phyloP scores from a whole-genome alignment of 352 stramenopile species.

The Phytophthora sp. region DNA sequence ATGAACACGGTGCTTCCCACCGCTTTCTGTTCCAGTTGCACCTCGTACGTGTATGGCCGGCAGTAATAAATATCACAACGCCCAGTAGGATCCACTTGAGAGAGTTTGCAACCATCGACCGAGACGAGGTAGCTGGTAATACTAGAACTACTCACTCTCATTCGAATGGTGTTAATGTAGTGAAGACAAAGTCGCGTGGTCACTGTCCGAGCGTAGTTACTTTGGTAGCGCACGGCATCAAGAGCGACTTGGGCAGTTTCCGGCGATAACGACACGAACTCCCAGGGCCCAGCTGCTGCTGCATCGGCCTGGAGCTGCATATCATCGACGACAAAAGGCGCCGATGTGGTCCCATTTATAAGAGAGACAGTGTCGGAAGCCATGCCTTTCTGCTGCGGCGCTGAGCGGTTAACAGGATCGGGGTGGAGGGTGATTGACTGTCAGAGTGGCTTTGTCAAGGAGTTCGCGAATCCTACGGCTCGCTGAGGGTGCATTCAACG shows the following conservation, averaged over 20 bases:
- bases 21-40: conserved; percentile 46
- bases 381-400: conserved; percentile 8
- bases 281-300: conserved; percentile 36
- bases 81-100: conserved; percentile 28
- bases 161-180: conserved; percentile 47
- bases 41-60: conserved; percentile 48
- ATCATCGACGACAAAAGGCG: neutral
- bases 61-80: conserved; percentile 54
- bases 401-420: neutral
- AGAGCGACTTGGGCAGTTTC: conserved; percentile 38
- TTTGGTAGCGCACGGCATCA: conserved; percentile 42
- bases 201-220: conserved; percentile 45
- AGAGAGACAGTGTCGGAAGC: neutral
- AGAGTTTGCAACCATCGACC: conserved; percentile 44
- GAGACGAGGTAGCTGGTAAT: conserved; percentile 45
- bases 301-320: conserved; percentile 16
- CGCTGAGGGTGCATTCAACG: conserved; percentile 1
- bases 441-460: too few species aligned
- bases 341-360: neutral
- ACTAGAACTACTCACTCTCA: conserved; percentile 18
- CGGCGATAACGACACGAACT: conserved; percentile 22
- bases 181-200: conserved; percentile 45
- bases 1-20: conserved; percentile 39
- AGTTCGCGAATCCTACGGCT: neutral
- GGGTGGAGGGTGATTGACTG: too few species aligned